These are phyloP conservation scores for Ajuga chamaepitys DNA, from an alignment of 257 asterid genomes.

Conservation along the genomic window DNA sequence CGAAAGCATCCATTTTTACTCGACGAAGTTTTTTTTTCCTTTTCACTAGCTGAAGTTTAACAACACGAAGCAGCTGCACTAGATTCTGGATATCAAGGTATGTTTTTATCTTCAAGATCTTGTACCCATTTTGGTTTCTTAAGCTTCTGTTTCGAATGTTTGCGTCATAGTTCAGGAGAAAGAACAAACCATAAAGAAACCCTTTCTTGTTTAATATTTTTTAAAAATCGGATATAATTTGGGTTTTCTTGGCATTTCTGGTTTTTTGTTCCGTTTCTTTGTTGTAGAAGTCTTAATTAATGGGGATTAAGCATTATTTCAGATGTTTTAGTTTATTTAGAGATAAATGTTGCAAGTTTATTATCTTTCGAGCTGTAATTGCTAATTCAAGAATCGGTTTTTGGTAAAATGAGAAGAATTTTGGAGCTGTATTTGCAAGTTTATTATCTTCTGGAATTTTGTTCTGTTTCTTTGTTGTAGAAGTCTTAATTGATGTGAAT, in stretches of 20 bases:
- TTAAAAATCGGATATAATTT: not conserved
- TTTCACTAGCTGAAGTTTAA: not conserved
- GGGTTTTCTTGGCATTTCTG: not conserved
- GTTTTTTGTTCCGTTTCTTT: not conserved
- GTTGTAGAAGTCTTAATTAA: not conserved
- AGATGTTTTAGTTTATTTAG: not conserved
- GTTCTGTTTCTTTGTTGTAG: not conserved
- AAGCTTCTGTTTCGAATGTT: constrained; percentile 2
- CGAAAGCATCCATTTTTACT: not conserved
- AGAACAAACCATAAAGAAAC: not conserved
- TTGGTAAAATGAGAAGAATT: not conserved
- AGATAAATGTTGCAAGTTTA: not conserved
- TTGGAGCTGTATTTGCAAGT: not conserved
- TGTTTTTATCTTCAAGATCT: not conserved
- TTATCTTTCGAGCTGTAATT: not conserved
- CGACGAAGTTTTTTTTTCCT: not conserved
- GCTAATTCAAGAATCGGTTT: not conserved
- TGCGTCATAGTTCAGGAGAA: not conserved
- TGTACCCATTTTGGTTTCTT: constrained; percentile 5
- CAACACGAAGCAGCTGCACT: not conserved
- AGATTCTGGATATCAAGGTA: constrained; percentile 4
- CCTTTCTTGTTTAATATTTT: constrained; percentile 1
- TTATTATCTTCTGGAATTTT: not conserved
- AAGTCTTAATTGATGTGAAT: not conserved
- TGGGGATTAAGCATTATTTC: not conserved